These are phyloP conservation scores for Biancaea sappan DNA, from an alignment of 306 rosid genomes.

Conservation along the genomic window DNA sequence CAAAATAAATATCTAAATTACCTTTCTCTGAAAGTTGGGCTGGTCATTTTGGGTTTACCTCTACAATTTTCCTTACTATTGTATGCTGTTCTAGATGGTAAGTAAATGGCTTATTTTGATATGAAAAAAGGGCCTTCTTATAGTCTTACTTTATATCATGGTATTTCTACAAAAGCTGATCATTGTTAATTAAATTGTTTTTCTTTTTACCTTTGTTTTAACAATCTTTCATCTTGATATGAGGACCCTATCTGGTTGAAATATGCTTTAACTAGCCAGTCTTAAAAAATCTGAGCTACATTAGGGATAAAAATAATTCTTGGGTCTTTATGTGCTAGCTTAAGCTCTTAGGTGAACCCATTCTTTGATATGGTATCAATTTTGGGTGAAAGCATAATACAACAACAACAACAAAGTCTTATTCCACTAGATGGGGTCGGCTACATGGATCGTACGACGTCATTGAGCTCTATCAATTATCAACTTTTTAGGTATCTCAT, in stretches of 20 bases:
- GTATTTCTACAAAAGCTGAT: neutral
- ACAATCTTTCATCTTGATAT: neutral
- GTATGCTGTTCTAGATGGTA: neutral
- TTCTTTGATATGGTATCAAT: too few species aligned
- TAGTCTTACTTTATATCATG: too few species aligned
- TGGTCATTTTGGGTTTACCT: neutral
- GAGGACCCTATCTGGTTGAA: neutral
- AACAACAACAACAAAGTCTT: too few species aligned
- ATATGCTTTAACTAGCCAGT: neutral
- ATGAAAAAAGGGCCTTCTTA: too few species aligned
- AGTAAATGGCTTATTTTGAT: too few species aligned
- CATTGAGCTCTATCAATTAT: too few species aligned
- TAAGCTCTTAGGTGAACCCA: neutral
- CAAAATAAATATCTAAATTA: neutral
- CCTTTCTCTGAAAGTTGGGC: neutral
- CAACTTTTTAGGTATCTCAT: too few species aligned
- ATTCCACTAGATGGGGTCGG: too few species aligned
- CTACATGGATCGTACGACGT: too few species aligned
- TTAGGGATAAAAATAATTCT: too few species aligned
- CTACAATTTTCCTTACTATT: neutral
- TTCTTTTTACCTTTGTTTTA: neutral
- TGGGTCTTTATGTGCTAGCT: neutral
- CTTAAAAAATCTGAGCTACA: neutral
- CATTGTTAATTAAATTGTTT: neutral
- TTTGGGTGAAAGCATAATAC: too few species aligned